Evolutionary conservation across 1,284 basidiomycete species (phyloP), one percentile per base, ranked within the genome.

Genomic region (Ustilago lituana): DNA sequence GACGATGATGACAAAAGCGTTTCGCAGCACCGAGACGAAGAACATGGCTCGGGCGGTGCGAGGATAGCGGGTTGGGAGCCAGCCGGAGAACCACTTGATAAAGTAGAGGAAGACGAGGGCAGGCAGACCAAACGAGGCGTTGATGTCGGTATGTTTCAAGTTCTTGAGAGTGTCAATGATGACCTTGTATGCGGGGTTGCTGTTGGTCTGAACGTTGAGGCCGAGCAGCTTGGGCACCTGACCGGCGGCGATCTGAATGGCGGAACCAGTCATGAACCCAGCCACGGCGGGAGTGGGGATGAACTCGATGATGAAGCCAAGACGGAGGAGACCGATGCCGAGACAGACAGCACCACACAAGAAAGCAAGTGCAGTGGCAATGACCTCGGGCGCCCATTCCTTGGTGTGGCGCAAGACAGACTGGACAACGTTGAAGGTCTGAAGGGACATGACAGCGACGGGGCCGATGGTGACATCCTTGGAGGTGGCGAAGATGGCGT

Each of bases 251-350:
- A 82, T 82, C 38, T 78, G 76, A 33, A 80, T 73, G 40, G 81
- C 83, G 6, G 76, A 78, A 22, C 83, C 83, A 1, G 86, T 86
- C 85, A 86, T 86, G 83, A 87, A 98, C 14, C 93, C 94, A 66
- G 92, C 91, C 35, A 98, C 92, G 7, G 94, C 94, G 0, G 93
- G 93, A 4, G 88, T 86, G 17, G 92, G 90, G 68, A 96, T 98
- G 82, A 98, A 95, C 82, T 98, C 95, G 61, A 98, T 90, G 41
- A 98, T 85, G 92, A 94, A 96, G 1, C 95, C 95, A 6, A 98
- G 79, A 24, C 95, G 87, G 4, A 98, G 85, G n/a, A 98, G 84
- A 54, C 96, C 95, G 39, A 98, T 89, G 33, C 87, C 91, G 35
- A 98, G 87, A n/a, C 93, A 90, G 82, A 96, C 92, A 82, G 94